Evolutionary conservation across 1,284 basidiomycete genomes (phyloP), one percentile per base, ranked within the genome.

Genomic region (Cryptococcus sp.): DNA sequence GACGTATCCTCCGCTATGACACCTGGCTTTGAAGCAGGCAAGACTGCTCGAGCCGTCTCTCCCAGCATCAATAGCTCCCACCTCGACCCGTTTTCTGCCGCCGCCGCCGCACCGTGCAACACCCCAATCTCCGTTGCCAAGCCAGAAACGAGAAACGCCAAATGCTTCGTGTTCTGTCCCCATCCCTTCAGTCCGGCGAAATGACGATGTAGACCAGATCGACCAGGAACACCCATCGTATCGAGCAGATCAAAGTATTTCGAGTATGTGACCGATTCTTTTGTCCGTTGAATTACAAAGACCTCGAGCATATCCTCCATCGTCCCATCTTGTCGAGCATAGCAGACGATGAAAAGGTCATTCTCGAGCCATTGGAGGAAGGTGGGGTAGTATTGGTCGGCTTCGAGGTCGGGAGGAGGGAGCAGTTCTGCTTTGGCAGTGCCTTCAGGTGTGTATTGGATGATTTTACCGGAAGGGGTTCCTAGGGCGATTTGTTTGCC

Each of bases 401-500:
- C n/a, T 7, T 64, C 45, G 0, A 77, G 58, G 3, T 66, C 67
- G 0, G 64, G 51, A 0, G 77, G 75, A 11, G 62, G 51, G 1
- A 72, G 65, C 2, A 79, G 65, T 19, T 68, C 59, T 5, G 74
- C 73, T 59, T 80, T 79, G 16, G 64, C 58, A 12, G 67, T 64
- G 3, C 78, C 79, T 26, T 78, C 75, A 3, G 78, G 78, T 2
- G 76, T 75, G 54, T 75, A 73, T 54, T 80, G 78, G 4, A 69
- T 62, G 23, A 80, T 58, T 35, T 62, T 63, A 22, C 78, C 78
- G 3, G 63, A 51, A 1, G 61, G 54, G 2, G 69, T 67, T 12
- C 78, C 78, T 4, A 77, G 60, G 2, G 75, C 76, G n/a, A 80
- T 62, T 59, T 79, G 78, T 65, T 79, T 80, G 37, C 79, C 79